These are phyloP conservation scores for Kodamaea suecica DNA, from an alignment of 1,139 yeast species.

Conservation along the genomic window DNA sequence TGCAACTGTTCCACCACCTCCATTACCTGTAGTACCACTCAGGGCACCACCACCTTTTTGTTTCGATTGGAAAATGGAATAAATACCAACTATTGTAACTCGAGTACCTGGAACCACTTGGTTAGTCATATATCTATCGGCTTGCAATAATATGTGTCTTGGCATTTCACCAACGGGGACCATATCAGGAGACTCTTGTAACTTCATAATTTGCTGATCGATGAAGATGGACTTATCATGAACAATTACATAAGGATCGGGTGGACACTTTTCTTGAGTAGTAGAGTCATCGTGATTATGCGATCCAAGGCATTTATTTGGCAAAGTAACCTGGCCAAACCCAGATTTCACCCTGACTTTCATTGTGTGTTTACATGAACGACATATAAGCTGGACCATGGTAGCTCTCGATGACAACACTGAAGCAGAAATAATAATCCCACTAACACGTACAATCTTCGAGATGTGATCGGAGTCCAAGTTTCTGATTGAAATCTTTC, in stretches of 20 bases:
- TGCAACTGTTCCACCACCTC: conserved; percentile 62
- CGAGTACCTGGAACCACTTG: conserved; percentile 93
- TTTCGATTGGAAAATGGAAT: conserved; percentile 77
- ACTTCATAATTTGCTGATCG: conserved; percentile 89
- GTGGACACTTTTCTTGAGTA: conserved; percentile 69
- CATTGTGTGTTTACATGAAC: conserved; percentile 80
- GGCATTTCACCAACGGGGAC: conserved; percentile 99
- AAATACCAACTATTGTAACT: conserved; percentile 87
- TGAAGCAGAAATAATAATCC: conserved; percentile 89
- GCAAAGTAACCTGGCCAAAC: conserved; percentile 76
- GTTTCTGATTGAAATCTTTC: conserved; percentile 68
- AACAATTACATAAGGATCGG: conserved; percentile 88
- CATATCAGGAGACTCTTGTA: conserved; percentile 96
- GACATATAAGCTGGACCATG: conserved; percentile 77
- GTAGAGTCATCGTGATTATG: conserved; percentile 45
- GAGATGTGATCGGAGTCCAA: conserved; percentile 87
- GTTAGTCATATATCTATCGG: conserved; percentile 87
- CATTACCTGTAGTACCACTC: conserved; percentile 20
- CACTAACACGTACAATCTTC: conserved; percentile 85
- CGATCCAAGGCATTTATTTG: conserved; percentile 69
- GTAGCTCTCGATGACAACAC: conserved; percentile 89
- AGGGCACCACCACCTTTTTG: conserved; percentile 47
- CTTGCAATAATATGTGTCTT: conserved; percentile 81
- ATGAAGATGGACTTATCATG: conserved; percentile 91
- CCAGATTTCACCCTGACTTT: conserved; percentile 66